A percentile compares a stretch with the other conserved stretches of the same genome.
Conservation (phyloP, 2,329 filamentous ascomycete genomes). For the Phaeomoniella chlamydospora region DNA sequence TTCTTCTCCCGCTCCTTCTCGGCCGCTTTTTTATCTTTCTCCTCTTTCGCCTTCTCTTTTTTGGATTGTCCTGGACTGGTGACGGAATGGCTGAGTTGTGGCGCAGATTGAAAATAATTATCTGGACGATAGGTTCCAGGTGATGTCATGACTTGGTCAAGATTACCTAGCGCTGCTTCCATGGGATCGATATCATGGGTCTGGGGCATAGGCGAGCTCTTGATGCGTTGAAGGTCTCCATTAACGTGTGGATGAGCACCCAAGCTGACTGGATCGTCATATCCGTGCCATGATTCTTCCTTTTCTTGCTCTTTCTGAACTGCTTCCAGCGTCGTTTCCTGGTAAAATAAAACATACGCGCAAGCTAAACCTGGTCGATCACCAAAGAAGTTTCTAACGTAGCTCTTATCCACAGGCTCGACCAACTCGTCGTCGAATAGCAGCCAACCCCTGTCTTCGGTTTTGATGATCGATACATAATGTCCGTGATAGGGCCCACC, state of each 20-base stretch:
- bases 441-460: conserved; percentile 86
- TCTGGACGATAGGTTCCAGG: conserved; percentile 23
- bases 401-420: conserved; percentile 91
- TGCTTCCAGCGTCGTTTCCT: conserved; percentile 64
- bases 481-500: conserved; percentile 95
- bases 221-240: conserved; percentile 20
- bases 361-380: conserved; percentile 83
- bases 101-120: conserved; percentile 9
- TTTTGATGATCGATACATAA: conserved; percentile 96
- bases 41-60: conserved; percentile 47
- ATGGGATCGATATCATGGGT: neutral
- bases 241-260: conserved; percentile 19
- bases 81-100: conserved; percentile 18
- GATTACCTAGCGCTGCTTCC: conserved; percentile 25
- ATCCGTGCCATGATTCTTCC: conserved; percentile 42
- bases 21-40: conserved; percentile 43
- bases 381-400: conserved; percentile 93
- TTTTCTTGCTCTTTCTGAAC: conserved; percentile 68
- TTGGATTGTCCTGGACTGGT: conserved; percentile 40
- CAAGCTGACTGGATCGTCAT: conserved; percentile 31
- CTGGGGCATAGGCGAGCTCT: conserved; percentile 22
- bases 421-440: conserved; percentile 98
- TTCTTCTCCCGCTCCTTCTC: conserved; percentile 46
- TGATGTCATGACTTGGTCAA: conserved; percentile 55
- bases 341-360: conserved; percentile 95